Conservation (phyloP, 495 filamentous ascomycete genomes). For the Aspergillus avenaceus region DNA sequence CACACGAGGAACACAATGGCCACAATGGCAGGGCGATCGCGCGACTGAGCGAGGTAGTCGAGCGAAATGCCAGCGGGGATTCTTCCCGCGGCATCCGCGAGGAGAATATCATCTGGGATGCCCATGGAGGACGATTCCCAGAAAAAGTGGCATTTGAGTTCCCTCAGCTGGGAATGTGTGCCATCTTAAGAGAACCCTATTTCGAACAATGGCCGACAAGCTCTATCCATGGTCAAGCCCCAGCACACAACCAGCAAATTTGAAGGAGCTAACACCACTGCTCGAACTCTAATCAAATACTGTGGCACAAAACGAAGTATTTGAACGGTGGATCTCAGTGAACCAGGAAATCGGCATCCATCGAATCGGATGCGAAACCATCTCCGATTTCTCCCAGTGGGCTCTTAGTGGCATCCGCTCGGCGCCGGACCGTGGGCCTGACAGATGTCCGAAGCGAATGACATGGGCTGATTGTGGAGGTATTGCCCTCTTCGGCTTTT, state of each 20-base stretch:
- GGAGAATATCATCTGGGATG: slow-evolving; percentile 27
- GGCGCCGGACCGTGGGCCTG: neutral
- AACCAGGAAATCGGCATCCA: neutral
- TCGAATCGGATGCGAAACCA: too few species aligned
- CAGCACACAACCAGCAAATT: neutral
- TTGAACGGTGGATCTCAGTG: neutral
- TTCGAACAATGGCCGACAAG: neutral
- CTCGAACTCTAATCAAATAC: neutral
- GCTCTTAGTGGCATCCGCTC: neutral
- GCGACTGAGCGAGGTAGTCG: slow-evolving; percentile 35
- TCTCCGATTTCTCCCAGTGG: too few species aligned
- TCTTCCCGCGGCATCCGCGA: slow-evolving; percentile 24
- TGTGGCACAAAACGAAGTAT: neutral
- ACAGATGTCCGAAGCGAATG: neutral
- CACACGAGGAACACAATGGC: slow-evolving; percentile 37
- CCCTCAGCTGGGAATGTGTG: neutral
- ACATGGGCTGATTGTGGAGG: neutral
- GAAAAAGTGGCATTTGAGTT: slow-evolving; percentile 8
- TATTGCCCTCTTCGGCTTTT: neutral
- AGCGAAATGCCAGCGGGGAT: slow-evolving; percentile 30
- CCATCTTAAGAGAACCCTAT: neutral
- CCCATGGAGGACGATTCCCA: slow-evolving; percentile 17
- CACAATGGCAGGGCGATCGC: slow-evolving; percentile 32
- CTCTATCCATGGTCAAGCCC: neutral
- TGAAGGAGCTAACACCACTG: neutral